Conservation (phyloP, 371 early-diverging fungal species). For the Circinella umbellata region DNA sequence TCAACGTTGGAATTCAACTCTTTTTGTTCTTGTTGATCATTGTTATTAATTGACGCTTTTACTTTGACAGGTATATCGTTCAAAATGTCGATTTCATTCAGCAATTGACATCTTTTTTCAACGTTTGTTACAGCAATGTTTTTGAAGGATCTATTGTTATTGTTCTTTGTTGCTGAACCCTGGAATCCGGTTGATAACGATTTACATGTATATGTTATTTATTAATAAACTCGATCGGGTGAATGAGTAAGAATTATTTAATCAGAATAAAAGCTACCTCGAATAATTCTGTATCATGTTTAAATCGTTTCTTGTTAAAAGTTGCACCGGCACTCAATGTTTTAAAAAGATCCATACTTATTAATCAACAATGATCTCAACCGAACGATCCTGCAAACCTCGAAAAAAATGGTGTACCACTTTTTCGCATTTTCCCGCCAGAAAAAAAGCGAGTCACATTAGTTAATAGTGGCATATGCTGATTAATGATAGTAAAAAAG, state of each 20-base stretch:
- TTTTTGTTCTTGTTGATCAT: slow-evolving; percentile 29
- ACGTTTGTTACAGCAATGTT: slow-evolving; percentile 46
- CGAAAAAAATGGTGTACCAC: too few relatives aligned
- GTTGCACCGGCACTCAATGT: slow-evolving; percentile 83
- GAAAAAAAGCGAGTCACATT: too few relatives aligned
- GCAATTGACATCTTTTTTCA: slow-evolving; percentile 33
- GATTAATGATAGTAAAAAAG: too few relatives aligned
- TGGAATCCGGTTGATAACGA: neutral
- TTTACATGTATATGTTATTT: neutral
- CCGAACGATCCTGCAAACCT: neutral
- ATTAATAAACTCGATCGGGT: neutral
- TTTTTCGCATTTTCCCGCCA: too few relatives aligned
- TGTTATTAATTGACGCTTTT: slow-evolving; percentile 7
- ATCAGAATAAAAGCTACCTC: slow-evolving; percentile 42
- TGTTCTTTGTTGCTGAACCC: slow-evolving; percentile 15
- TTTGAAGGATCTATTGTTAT: slow-evolving; percentile 13
- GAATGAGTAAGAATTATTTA: neutral
- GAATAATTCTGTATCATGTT: slow-evolving; percentile 76
- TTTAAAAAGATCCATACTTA: slow-evolving; percentile 77
- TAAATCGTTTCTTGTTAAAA: slow-evolving; percentile 82
- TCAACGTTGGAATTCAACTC: slow-evolving; percentile 15
- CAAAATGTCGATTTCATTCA: slow-evolving; percentile 55
- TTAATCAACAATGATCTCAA: slow-evolving; percentile 5
- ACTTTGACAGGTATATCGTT: slow-evolving; percentile 32
- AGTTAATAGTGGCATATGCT: too few relatives aligned